Conservation (phyloP, 2,329 filamentous ascomycete genomes). For the Phaeosphaeriaceae sp. region DNA sequence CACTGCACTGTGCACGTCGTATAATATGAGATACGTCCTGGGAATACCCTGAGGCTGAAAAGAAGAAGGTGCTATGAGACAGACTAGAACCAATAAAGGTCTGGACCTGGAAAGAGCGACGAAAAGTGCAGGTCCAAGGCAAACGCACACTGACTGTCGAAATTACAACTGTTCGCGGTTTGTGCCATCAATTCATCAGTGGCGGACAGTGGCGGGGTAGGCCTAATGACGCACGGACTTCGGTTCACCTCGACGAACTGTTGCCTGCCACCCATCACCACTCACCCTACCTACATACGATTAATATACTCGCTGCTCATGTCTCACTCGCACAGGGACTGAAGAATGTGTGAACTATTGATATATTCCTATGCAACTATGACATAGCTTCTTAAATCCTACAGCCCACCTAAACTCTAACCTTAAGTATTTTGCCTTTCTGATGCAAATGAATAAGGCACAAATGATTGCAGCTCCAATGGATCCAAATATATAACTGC, state of each 20-base stretch:
- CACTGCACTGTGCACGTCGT: neutral
- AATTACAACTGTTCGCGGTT: slow-evolving; percentile 21
- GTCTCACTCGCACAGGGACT: neutral
- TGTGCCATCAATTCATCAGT: slow-evolving; percentile 25
- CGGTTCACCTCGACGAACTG: too few relatives aligned
- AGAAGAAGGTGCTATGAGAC: slow-evolving; percentile 28
- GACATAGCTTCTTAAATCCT: slow-evolving; percentile 1
- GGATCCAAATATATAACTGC: slow-evolving; percentile 3
- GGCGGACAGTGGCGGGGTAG: slow-evolving; percentile 22
- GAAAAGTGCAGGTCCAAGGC: slow-evolving; percentile 20
- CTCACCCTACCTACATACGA: too few relatives aligned
- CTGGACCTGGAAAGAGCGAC: slow-evolving; percentile 31
- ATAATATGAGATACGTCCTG: slow-evolving; percentile 8
- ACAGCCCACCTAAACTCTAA: neutral
- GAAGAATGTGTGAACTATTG: neutral
- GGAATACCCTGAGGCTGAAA: slow-evolving; percentile 9
- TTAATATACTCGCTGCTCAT: too few relatives aligned
- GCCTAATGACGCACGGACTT: neutral
- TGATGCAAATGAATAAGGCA: neutral
- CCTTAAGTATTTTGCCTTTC: slow-evolving; percentile 4
- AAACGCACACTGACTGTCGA: slow-evolving; percentile 38
- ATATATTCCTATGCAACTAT: slow-evolving; percentile 6
- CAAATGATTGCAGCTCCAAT: neutral
- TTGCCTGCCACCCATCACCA: too few relatives aligned
- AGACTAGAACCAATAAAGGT: slow-evolving; percentile 32